These are phyloP conservation scores for Xylariaceae sp. DNA, from an alignment of 2,329 filamentous ascomycete species.

Conservation along the genomic window DNA sequence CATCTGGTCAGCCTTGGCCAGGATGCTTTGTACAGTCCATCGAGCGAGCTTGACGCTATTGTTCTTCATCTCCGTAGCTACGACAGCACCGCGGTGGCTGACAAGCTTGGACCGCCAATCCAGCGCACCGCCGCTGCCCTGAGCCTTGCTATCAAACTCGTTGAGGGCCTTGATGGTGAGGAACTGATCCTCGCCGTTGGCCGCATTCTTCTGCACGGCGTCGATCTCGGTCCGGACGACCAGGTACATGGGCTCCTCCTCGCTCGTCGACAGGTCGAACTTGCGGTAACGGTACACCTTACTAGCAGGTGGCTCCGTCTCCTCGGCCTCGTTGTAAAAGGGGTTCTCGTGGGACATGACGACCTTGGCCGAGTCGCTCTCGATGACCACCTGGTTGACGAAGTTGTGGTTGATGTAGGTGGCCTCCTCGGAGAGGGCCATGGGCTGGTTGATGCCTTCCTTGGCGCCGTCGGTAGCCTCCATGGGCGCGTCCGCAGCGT, in stretches of 20 bases:
- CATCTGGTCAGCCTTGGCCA: constrained; percentile 96
- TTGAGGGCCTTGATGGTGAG: constrained; percentile 93
- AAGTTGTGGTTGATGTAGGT: constrained; percentile 99
- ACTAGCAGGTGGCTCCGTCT: constrained; percentile 87
- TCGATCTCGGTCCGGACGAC: constrained; percentile 94
- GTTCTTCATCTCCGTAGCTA: constrained; percentile 99
- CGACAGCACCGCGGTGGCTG: constrained; percentile 90
- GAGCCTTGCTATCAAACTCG: constrained; percentile 98
- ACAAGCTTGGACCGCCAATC: constrained; percentile 97
- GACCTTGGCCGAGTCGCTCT: constrained; percentile 72
- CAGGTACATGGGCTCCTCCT: constrained; percentile 88
- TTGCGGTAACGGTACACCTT: constrained; percentile 98
- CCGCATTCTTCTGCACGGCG: constrained; percentile 90
- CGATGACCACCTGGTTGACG: constrained; percentile 86
- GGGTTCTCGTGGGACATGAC: constrained; percentile 87
- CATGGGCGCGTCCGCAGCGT: constrained; percentile 88
- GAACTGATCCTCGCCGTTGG: constrained; percentile 85
- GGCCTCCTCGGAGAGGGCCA: constrained; percentile 87
- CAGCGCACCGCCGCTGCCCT: constrained; percentile 86
- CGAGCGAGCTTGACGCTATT: constrained; percentile 97
- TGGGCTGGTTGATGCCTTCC: constrained; percentile 91
- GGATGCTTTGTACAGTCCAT: constrained; percentile 95
- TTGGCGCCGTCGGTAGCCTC: constrained; percentile 90
- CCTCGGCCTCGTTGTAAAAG: constrained; percentile 92
- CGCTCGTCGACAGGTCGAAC: constrained; percentile 92